Evolutionary conservation across 2,329 filamentous ascomycete genomes (phyloP), one percentile per base, ranked within the genome.

Genomic region (Monosporascus sp.): DNA sequence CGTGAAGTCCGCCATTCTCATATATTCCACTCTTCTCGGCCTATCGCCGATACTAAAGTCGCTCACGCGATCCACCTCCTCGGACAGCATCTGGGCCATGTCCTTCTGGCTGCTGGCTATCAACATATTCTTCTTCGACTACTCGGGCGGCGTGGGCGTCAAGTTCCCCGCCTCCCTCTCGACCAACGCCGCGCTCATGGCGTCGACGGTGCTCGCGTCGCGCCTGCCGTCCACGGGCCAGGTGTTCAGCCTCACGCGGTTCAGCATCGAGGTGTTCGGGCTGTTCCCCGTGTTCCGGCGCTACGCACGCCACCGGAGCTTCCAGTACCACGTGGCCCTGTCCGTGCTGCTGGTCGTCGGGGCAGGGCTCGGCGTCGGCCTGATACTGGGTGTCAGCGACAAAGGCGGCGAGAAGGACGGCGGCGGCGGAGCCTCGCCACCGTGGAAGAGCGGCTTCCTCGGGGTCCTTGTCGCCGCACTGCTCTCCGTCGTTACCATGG

Each of bases 91-190:
- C 68, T 99, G 94, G 94, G 90, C 94, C 53, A 88, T 99, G 76
- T 94, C 90, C 49, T 92, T 90, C 65, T 94, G 91, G 85, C 80
- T 99, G 45, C 83, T 99, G 57, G 83, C 89, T 63, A 93, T 97
- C 72, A 99, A 99, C 70, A 90, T 97, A 56, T 95, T 96, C 72
- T 97, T 95, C 69, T 97, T 97, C 66, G 94, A 99, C 76, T 99
- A 99, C 70, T 89, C 90, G 11, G 88, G 89, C 41, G 81, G 82
- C 36, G 72, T 83, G 69, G 76, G 76, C 7, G 71, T 73, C 41
- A 87, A 85, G 61, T 86, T 89, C 60, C 86, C 86, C 0, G 85
- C 86, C 9, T 86, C 78, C 3, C 79, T 97, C 5, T 96, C 90
- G 9, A 99, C 94, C 24, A 99, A 97, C 60, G 94, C 94, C 2